These are phyloP conservation scores for Porphyrellus cyaneotinctus DNA, from an alignment of 768 basidiomycete species.

Conservation along the genomic window DNA sequence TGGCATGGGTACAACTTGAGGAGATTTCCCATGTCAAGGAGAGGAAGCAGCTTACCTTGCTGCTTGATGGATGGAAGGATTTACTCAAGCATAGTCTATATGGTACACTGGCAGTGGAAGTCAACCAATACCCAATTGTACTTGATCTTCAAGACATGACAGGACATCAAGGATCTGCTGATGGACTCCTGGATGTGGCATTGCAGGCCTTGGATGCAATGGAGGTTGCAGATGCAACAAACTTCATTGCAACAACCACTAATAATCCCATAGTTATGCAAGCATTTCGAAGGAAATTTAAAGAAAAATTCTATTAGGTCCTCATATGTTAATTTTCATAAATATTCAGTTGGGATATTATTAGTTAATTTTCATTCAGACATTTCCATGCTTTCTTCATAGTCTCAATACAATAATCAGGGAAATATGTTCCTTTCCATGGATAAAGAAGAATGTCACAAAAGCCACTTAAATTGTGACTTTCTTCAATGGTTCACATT, in stretches of 20 bases:
- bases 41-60: constrained; percentile 18
- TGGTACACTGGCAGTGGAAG: constrained; percentile 23
- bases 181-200: background rate
- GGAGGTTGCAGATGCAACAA: constrained; percentile 14
- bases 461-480: constrained; percentile 18
- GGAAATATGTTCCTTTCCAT: constrained; percentile 3
- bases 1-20: constrained; percentile 16
- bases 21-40: constrained; percentile 15
- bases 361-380: background rate
- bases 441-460: constrained; percentile 19
- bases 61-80: constrained; percentile 35
- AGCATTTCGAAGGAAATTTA: constrained; percentile 16
- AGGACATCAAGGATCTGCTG: constrained; percentile 13
- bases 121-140: constrained; percentile 21
- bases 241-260: constrained; percentile 27
- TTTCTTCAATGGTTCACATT: constrained; percentile 29
- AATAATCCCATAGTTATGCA: constrained; percentile 33
- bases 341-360: too few species aligned
- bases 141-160: constrained; percentile 27
- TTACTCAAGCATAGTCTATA: constrained; percentile 23
- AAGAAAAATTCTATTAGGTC: background rate
- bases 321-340: background rate
- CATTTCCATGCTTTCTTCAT: constrained; percentile 2
- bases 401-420: constrained; percentile 1
- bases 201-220: constrained; percentile 17